Evolutionary conservation across 306 rosid species (phyloP), one percentile per base, ranked within the genome.

Genomic region (Vicia sativa): DNA sequence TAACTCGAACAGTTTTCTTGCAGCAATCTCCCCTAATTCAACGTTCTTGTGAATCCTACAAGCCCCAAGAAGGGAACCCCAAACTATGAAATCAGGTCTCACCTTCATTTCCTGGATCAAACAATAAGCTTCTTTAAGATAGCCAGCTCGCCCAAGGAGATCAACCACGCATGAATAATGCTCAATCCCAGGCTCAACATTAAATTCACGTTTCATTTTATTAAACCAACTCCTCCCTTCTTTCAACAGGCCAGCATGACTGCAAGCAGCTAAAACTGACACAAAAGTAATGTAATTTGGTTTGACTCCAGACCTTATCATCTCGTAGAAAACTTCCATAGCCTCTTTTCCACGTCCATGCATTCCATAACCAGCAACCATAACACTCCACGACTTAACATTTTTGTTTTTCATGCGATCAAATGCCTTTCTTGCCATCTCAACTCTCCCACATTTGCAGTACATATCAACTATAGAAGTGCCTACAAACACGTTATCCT

Each of bases 211-310:
- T 62, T 42, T 79, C 97, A 86, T 86, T 74, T 81, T 68, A 63
- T 79, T 84, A 73, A 90, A 87, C 95, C 90, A 87, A 73, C 84
- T 82, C 92, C 91, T 82, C 19, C 92, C 95, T 75, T 90, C 91
- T 68, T 86, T 52, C 67, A 86, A 49, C 71, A 82, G 76, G 72
- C 95, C 90, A 69, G 89, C 92, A 79, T 87, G 97, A 73, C 92
- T 84, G 79, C 92, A 90, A 67, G 95, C 88, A 62, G 84, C 74
- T 18, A 90, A 81, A 78, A 90, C 89, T 9, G 90, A 82, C 78
- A 87, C 80, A 34, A 86, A 84, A 49, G 95, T 86, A 67, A 87
- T 75, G 66, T 82, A 82, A 74, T 84, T 87, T 3, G 95, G 95
- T 64, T 74, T 77, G 68, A 84, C 73, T 9, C 87, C 80, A 25